These are phyloP conservation scores for Leccinum olivaceopallidum DNA, from an alignment of 768 basidiomycete genomes.

Conservation along the genomic window DNA sequence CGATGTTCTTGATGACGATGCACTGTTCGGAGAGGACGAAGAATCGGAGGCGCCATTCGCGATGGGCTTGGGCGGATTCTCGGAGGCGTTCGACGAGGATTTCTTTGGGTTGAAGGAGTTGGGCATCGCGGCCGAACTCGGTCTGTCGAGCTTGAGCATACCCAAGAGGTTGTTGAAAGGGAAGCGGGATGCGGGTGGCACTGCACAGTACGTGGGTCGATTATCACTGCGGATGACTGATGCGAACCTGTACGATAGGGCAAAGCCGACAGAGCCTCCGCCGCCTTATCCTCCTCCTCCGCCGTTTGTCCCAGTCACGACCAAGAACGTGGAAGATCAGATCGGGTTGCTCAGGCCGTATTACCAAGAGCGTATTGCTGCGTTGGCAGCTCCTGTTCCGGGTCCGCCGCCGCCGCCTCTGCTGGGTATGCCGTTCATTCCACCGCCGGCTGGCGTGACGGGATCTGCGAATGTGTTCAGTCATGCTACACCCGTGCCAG, in stretches of 20 bases:
- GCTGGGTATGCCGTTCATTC: conserved; percentile 19
- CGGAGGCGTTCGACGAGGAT: conserved; percentile 87
- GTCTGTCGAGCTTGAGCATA: conserved; percentile 72
- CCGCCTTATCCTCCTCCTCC: conserved; percentile 86
- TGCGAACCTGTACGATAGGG: conserved; percentile 35
- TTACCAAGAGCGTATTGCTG: conserved; percentile 59
- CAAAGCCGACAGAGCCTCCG: conserved; percentile 71
- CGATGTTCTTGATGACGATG: conserved; percentile 51
- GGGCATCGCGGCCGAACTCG: conserved; percentile 86
- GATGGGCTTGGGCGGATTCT: conserved; percentile 77
- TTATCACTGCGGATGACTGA: conserved; percentile 5
- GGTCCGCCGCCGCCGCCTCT: conserved; percentile 18
- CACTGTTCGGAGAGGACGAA: conserved; percentile 55
- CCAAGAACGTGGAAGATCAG: conserved; percentile 67
- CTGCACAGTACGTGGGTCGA: conserved; percentile 47
- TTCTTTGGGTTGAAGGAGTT: conserved; percentile 87
- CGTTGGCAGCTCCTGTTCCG: conserved; percentile 35
- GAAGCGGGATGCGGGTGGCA: conserved; percentile 44
- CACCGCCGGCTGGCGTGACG: conserved; percentile 8
- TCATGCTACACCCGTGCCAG: conserved; percentile 1
- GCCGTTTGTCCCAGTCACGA: conserved; percentile 71
- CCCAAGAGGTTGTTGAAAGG: conserved; percentile 77
- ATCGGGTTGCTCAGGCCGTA: conserved; percentile 83
- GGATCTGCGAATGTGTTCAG: neutral
- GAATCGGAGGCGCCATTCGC: conserved; percentile 67